Evolutionary conservation across 805 yeast species (phyloP), one percentile per base, ranked within the genome.

Genomic region (Candida pseudofarinosa): DNA sequence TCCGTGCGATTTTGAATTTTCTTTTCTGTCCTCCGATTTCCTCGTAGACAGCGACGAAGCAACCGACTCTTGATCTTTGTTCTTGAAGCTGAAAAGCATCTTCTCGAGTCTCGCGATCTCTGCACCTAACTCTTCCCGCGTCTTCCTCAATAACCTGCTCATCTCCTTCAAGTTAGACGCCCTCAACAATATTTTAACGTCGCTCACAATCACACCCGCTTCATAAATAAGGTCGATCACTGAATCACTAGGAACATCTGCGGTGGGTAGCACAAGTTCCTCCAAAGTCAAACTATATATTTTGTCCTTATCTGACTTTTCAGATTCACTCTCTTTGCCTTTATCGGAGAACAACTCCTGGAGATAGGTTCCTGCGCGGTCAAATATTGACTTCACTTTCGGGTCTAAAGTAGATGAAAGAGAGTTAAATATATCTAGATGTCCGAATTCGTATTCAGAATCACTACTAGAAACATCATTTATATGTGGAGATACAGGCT

Each of bases 191-290:
- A 85, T 59, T 51, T 81, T 80, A 62, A 80, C 67, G 54, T 85
- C 91, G 46, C 81, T 76, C 0, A 79, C 79, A 35, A 82, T 58
- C 0, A 81, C 77, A 0, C 84, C 81, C 3, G 78, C 65, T 49
- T 85, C 87, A 52, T 77, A 79, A 35, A 85, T 74, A 37, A 79
- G 58, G 45, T 81, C 83, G 34, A 85, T 68, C 4, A 80, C 66
- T 35, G 66, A 62, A 45, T 77, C 81, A 12, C 76, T 67, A 4
- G 88, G 81, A 12, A 79, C 70, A 2, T 79, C 74, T 0, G 84
- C 67, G 40, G 71, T 66, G 2, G 83, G 77, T 0, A 80, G 71
- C 0, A 82, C 77, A 42, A 83, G 55, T 37, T 73, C 76, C 51
- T 80, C 86, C 36, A 84, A 62, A 1, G 85, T 79, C 6, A 81